Conservation (phyloP, 2,329 filamentous ascomycete species). For the Nothomitra cinnamomea region DNA sequence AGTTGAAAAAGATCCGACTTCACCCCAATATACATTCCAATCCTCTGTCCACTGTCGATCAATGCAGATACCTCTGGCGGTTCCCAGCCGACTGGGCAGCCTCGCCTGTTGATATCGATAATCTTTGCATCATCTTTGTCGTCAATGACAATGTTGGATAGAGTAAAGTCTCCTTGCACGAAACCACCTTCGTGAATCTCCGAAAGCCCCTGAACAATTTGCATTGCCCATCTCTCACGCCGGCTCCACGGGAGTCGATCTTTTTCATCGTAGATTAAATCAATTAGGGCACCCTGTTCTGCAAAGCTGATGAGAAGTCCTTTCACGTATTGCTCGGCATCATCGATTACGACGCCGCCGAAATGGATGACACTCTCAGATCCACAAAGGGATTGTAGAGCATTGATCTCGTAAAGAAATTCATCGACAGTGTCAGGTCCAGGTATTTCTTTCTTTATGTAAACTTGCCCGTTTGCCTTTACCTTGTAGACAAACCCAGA, state of each 20-base stretch:
- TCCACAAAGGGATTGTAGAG: conserved; percentile 58
- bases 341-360: conserved; percentile 75
- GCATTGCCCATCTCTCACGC: conserved; percentile 73
- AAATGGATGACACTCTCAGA: conserved; percentile 70
- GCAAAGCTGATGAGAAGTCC: conserved; percentile 82
- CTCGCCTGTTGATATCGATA: conserved; percentile 92
- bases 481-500: conserved; percentile 98
- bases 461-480: conserved; percentile 43
- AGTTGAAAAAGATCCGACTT: conserved; percentile 94
- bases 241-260: conserved; percentile 48
- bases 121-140: conserved; percentile 74
- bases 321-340: conserved; percentile 55
- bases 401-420: conserved; percentile 94
- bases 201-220: conserved; percentile 75
- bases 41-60: conserved; percentile 74
- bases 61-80: conserved; percentile 77
- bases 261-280: conserved; percentile 70
- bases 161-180: conserved; percentile 91
- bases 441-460: conserved; percentile 97
- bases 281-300: conserved; percentile 71
- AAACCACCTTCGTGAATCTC: conserved; percentile 94
- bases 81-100: conserved; percentile 97
- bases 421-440: conserved; percentile 91
- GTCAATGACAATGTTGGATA: conserved; percentile 95
- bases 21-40: conserved; percentile 94